Percentiles rank a stretch among this genome's conserved stretches.
phyloP scores from a whole-genome alignment of 768 basidiomycete species.

The Tephrocybe rancida region DNA sequence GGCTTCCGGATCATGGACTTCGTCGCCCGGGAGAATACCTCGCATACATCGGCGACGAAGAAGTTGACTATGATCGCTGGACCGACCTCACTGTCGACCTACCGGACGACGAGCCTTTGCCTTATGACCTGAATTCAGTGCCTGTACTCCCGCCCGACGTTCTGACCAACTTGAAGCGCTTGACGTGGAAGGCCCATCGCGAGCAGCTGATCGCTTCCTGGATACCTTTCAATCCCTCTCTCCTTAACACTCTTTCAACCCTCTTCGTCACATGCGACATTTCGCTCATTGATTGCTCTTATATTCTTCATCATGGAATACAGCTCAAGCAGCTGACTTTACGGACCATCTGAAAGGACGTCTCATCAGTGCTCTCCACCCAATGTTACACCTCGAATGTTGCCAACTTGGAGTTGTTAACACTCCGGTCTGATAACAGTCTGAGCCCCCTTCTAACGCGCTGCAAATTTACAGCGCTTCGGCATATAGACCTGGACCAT shows the following conservation, averaged over 20 bases:
- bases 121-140: background rate
- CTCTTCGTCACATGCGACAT: background rate
- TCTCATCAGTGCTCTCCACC: background rate
- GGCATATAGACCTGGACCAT: background rate
- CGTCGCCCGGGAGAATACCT: background rate
- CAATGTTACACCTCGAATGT: background rate
- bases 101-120: background rate
- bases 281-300: background rate
- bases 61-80: background rate
- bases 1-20: background rate
- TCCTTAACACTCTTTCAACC: conserved; percentile 3
- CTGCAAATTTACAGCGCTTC: conserved; percentile 6
- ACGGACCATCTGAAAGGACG: background rate
- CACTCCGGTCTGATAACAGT: conserved; percentile 1
- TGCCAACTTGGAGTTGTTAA: background rate
- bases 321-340: background rate
- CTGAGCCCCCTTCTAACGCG: background rate
- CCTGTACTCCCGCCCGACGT: background rate
- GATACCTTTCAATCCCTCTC: conserved; percentile 9
- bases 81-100: background rate
- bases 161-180: background rate
- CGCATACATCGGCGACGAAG: background rate
- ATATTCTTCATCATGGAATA: background rate
- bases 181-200: conserved; percentile 9
- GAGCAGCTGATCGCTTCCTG: conserved; percentile 8